Conservation (phyloP, 2,329 filamentous ascomycete species). For the Coniosporium tulheliwenetii region DNA sequence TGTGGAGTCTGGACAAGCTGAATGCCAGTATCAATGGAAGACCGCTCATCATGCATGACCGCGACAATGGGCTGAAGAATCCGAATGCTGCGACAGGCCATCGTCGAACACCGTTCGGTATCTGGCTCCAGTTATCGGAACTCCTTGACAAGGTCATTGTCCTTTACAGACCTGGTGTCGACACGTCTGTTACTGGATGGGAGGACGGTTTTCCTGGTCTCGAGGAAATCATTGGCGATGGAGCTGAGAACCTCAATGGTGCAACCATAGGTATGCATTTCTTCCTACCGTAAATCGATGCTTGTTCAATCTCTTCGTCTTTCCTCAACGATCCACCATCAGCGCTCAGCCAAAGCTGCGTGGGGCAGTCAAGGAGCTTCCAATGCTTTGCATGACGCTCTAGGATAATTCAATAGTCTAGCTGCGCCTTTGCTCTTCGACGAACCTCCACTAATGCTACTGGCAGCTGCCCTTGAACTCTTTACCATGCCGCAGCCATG, state of each 20-base stretch:
- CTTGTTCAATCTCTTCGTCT: too few species aligned
- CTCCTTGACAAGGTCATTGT: constrained; percentile 31
- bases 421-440: constrained; percentile 1
- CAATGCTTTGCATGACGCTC: too few species aligned
- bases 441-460: too few species aligned
- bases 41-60: constrained; percentile 30
- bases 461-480: constrained; percentile 33
- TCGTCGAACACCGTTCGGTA: constrained; percentile 29
- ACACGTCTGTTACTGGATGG: constrained; percentile 27
- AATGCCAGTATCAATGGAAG: constrained; percentile 31
- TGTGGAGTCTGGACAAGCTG: constrained; percentile 32
- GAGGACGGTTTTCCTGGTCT: constrained; percentile 30
- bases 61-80: constrained; percentile 27
- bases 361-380: too few species aligned
- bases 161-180: constrained; percentile 28
- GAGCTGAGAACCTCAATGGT: constrained; percentile 19
- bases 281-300: too few species aligned
- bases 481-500: constrained; percentile 43
- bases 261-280: constrained; percentile 17
- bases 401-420: too few species aligned
- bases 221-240: constrained; percentile 25
- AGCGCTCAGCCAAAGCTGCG: too few species aligned
- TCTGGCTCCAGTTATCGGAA: constrained; percentile 28
- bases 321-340: too few species aligned
- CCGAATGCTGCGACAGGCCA: constrained; percentile 25